These are phyloP conservation scores for Smithsoniella earleae DNA, from an alignment of 163 green algal genomes.

Conservation along the genomic window DNA sequence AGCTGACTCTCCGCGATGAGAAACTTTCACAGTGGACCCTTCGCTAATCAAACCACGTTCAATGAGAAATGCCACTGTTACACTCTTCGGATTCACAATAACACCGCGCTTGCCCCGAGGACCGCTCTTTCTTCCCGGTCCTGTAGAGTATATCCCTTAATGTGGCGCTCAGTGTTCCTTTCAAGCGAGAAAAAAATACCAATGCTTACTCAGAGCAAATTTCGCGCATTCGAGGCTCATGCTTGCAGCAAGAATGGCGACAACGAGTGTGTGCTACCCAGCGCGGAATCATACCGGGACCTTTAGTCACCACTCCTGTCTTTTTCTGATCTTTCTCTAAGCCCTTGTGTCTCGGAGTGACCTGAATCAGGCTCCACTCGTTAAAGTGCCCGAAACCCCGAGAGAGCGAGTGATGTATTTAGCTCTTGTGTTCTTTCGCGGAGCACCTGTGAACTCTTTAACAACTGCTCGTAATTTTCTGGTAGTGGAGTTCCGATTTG, in stretches of 20 bases:
- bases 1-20: slow-evolving; percentile 4
- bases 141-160: slow-evolving; percentile 1
- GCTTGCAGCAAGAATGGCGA: no score
- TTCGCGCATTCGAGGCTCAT: not conserved
- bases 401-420: no score
- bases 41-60: slow-evolving; percentile 11
- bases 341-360: not conserved
- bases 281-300: not conserved
- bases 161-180: no score
- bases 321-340: not conserved
- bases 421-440: no score
- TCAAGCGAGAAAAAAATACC: no score
- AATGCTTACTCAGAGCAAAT: no score
- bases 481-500: not conserved
- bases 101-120: slow-evolving; percentile 18
- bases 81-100: not conserved
- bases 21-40: slow-evolving; percentile 2
- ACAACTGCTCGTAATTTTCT: not conserved
- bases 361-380: no score
- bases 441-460: not conserved
- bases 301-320: not conserved
- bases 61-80: slow-evolving; percentile 16
- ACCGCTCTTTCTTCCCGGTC: slow-evolving; percentile 3
- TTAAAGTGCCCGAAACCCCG: no score
- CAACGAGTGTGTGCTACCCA: no score